These are phyloP conservation scores for Cylindrotheca closterium DNA, from an alignment of 108 stramenopile genomes.

Conservation along the genomic window DNA sequence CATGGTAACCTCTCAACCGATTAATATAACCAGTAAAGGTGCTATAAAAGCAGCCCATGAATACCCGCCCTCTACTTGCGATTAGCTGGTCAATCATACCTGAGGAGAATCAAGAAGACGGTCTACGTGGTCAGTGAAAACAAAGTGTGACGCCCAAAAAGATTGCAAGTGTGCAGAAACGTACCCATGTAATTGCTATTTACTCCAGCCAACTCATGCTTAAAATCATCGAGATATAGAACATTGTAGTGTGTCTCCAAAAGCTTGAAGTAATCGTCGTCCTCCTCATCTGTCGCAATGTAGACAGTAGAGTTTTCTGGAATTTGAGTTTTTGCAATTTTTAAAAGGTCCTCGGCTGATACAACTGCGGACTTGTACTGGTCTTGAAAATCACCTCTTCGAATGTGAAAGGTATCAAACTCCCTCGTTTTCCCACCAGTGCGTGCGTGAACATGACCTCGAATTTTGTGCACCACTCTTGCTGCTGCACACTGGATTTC, in stretches of 20 bases:
- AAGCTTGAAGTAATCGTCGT: conserved; percentile 73
- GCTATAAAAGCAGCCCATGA: conserved; percentile 34
- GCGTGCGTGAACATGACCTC: conserved; percentile 32
- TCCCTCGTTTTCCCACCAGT: conserved; percentile 17
- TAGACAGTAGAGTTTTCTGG: conserved; percentile 48
- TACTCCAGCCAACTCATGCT: conserved; percentile 24
- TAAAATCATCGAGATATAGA: conserved; percentile 72
- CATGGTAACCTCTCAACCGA: conserved; percentile 75
- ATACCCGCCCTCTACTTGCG: conserved; percentile 63
- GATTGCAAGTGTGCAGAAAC: background rate
- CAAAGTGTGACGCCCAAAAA: background rate
- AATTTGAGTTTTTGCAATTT: conserved; percentile 40
- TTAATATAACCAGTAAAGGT: conserved; percentile 77
- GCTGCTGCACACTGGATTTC: conserved; percentile 84
- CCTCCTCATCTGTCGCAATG: conserved; percentile 80
- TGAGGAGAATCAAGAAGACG: conserved; percentile 27
- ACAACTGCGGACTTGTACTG: conserved; percentile 47
- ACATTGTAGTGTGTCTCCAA: conserved; percentile 60
- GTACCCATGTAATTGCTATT: conserved; percentile 13
- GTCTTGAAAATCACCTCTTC: conserved; percentile 60
- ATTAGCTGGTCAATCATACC: conserved; percentile 86
- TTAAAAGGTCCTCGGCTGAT: conserved; percentile 41
- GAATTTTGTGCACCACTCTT: conserved; percentile 58
- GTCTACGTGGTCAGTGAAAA: background rate
- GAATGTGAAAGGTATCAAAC: conserved; percentile 61